A percentile compares a stretch with the other conserved stretches of the same genome.
These are phyloP conservation scores for Artemisia tridentata DNA, from an alignment of 129 eudicot species.

Conservation along the genomic window DNA sequence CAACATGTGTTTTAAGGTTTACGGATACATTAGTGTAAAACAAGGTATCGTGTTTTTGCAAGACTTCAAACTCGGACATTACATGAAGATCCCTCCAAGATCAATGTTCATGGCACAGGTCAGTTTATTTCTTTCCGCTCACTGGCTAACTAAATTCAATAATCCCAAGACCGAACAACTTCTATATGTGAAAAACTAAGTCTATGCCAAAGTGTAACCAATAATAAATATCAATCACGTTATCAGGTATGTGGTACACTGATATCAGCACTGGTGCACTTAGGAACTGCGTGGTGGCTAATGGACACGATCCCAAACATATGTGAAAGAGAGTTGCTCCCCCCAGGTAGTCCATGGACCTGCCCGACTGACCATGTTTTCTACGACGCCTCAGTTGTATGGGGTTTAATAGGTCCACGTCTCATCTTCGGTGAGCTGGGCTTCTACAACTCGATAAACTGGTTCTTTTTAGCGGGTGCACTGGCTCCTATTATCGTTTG, in stretches of 20 bases:
- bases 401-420: constrained; percentile 54
- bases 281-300: constrained; percentile 45
- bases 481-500: constrained; percentile 39
- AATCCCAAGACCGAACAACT: neutral
- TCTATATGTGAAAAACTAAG: neutral
- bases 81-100: constrained; percentile 63
- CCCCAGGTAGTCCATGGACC: constrained; percentile 46
- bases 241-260: constrained; percentile 43
- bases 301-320: constrained; percentile 31
- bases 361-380: constrained; percentile 46
- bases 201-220: neutral
- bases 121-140: constrained; percentile 5
- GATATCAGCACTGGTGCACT: constrained; percentile 28
- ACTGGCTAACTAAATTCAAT: neutral
- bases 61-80: constrained; percentile 64
- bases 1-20: constrained; percentile 51
- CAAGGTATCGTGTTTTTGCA: constrained; percentile 42
- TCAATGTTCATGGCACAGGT: constrained; percentile 56
- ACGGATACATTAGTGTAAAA: constrained; percentile 55
- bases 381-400: constrained; percentile 51
- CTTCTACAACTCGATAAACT: constrained; percentile 28
- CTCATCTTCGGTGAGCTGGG: constrained; percentile 40
- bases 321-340: constrained; percentile 31
- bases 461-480: constrained; percentile 45
- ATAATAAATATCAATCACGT: neutral